Base-by-base conservation (phyloP, 805 yeast species). In the Yamadazyma akitaensis region DNA sequence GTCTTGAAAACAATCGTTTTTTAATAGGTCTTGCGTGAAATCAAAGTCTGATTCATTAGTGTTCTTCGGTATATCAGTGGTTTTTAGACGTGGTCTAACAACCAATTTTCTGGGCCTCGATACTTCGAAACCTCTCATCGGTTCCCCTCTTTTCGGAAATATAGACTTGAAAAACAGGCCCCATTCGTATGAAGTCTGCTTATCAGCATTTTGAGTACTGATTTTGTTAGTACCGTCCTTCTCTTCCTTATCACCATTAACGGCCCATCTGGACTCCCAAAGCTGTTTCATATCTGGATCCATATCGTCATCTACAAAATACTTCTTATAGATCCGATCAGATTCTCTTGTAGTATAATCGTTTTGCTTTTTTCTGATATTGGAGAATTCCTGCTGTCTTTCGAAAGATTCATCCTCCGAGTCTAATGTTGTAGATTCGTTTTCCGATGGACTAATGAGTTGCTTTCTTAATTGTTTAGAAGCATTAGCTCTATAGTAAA, bases 341-440 rank as follows among this genome's bases (percentile, higher is more conserved):
- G 80, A 82, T 56, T 82, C 88, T 48, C 88, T 65, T 1, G 76
- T 75, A 0, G 83, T 75, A 59, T 81, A 81, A 57, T 82, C 83
- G 10, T 63, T 72, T 16, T 53, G 47, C 30, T 51, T 56, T 39
- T 54, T 60, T 30, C 65, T 41, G 14, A 39, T 35, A 35, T 39
- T 40, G 18, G 56, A 58, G 24, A 31, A 38, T 21, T 48, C 47
- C 45, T 60, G 63, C 42, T 55, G 58, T 30, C 49, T 48, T 10
- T 48, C 44, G 37, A 56, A 59, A 10, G 61, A 46, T 17, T 24
- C 44, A 18, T 16, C 12, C n/a, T 44, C 48, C 12, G 51, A 51
- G 2, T 30, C 25, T 13, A 50, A 30, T 35, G 46, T 47, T 17
- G 18, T 2, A 42, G 14, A 12, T 13, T 36, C 35, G 13, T 28